Conservation (phyloP, 139 green algal species). For the Asterochloris sp. region DNA sequence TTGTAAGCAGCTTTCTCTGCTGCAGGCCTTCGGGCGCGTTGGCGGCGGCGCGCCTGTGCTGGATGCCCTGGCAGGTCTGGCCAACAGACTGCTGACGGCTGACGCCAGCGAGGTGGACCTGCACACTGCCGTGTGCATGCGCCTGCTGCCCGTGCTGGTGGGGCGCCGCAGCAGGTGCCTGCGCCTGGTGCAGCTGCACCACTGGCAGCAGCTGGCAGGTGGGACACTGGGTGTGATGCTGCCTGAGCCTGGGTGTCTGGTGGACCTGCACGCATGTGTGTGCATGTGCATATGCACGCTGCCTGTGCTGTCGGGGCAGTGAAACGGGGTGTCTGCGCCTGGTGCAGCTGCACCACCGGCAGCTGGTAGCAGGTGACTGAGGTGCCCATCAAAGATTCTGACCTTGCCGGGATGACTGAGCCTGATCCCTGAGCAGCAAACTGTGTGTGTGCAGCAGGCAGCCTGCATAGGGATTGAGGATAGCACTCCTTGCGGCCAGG, state of each 20-base stretch:
- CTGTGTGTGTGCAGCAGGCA: too few species aligned
- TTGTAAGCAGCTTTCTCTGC: too few species aligned
- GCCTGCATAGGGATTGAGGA: too few species aligned
- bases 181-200: constrained; percentile 34
- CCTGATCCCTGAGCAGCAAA: too few species aligned
- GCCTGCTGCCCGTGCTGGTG: constrained; percentile 57
- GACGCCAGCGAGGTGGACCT: constrained; percentile 29
- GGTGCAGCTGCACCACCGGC: constrained; percentile 46
- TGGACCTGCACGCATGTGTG: constrained; percentile 32
- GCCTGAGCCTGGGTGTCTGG: background rate
- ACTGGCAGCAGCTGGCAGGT: constrained; percentile 51
- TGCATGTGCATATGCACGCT: constrained; percentile 39
- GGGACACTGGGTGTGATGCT: too few species aligned
- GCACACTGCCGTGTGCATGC: constrained; percentile 31
- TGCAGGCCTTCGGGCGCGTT: background rate
- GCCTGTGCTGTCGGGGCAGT: constrained; percentile 46
- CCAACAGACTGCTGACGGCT: constrained; percentile 8
- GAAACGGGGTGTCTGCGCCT: constrained; percentile 31
- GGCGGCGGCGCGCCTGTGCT: constrained; percentile 3
- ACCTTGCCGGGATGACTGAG: too few species aligned
- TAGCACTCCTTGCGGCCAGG: too few species aligned
- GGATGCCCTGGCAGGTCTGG: constrained; percentile 42
- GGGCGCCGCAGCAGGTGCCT: constrained; percentile 32
- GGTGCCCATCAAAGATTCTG: too few species aligned
- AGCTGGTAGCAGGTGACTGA: background rate